Evolutionary conservation across 768 basidiomycete genomes (phyloP).

Genomic region (Lepiota subincarnata): DNA sequence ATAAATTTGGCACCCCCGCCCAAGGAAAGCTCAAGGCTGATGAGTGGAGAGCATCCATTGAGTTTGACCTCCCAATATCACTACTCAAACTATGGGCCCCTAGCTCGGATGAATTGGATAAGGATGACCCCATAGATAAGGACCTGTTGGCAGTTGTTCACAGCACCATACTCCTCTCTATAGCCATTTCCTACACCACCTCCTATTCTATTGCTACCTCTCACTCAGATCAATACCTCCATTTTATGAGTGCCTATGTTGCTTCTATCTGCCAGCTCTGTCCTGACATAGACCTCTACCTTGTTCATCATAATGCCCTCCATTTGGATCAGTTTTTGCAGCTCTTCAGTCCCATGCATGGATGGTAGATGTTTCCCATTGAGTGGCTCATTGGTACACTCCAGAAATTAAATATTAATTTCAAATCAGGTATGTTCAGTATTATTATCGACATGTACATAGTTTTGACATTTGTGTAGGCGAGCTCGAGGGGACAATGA

Average conservation of each 20-base stretch:
- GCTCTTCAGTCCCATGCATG: slow-evolving; percentile 29
- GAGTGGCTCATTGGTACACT: slow-evolving; percentile 36
- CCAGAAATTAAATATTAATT: too few species aligned
- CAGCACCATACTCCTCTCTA: slow-evolving; percentile 15
- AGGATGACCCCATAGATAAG: not conserved
- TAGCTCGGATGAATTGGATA: not conserved
- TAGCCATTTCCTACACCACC: slow-evolving; percentile 14
- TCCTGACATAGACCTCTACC: slow-evolving; percentile 10
- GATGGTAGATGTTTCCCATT: slow-evolving; percentile 39
- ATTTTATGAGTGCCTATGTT: slow-evolving; percentile 13
- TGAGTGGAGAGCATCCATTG: slow-evolving; percentile 20
- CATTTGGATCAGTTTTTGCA: slow-evolving; percentile 32
- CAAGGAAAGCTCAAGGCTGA: slow-evolving; percentile 23
- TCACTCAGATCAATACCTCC: slow-evolving; percentile 14
- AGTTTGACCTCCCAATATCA: slow-evolving; percentile 20
- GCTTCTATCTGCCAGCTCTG: slow-evolving; percentile 6
- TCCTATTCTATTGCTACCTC: slow-evolving; percentile 11
- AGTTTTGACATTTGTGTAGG: too few species aligned
- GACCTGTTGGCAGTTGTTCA: not conserved
- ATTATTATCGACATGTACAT: too few species aligned
- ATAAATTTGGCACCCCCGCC: slow-evolving; percentile 12
- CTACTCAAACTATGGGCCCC: slow-evolving; percentile 8
- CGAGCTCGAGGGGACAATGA: too few species aligned
- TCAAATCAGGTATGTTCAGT: too few species aligned
- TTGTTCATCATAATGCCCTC: slow-evolving; percentile 23